phyloP scores from a whole-genome alignment of 1,139 yeast genomes.

The Debaryomyces fabryi region DNA sequence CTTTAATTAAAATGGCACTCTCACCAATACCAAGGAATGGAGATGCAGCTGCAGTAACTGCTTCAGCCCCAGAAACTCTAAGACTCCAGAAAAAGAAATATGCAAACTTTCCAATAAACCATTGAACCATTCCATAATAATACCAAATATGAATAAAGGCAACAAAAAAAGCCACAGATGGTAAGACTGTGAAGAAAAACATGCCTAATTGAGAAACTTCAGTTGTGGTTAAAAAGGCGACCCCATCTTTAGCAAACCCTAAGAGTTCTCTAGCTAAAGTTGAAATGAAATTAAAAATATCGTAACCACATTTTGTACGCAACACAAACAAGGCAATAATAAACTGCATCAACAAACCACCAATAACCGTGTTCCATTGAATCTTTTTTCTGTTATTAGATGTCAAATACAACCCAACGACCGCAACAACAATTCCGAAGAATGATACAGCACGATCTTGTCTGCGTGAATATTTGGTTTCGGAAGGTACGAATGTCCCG shows the following conservation, averaged over 20 bases:
- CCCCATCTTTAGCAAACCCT: slow-evolving; percentile 65
- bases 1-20: slow-evolving; percentile 64
- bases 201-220: slow-evolving; percentile 42
- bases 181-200: slow-evolving; percentile 64
- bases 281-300: slow-evolving; percentile 64
- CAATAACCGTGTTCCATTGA: slow-evolving; percentile 64
- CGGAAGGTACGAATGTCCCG: slow-evolving; percentile 60
- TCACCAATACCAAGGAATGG: slow-evolving; percentile 75
- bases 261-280: slow-evolving; percentile 60
- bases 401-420: slow-evolving; percentile 48
- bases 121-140: slow-evolving; percentile 63
- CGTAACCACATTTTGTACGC: slow-evolving; percentile 63
- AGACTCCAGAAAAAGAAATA: slow-evolving; percentile 64
- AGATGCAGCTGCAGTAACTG: slow-evolving; percentile 69
- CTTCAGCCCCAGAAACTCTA: slow-evolving; percentile 66
- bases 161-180: slow-evolving; percentile 66
- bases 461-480: slow-evolving; percentile 50
- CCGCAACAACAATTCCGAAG: slow-evolving; percentile 56
- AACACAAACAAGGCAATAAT: slow-evolving; percentile 64
- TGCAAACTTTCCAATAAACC: slow-evolving; percentile 64
- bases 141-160: slow-evolving; percentile 65
- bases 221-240: slow-evolving; percentile 56
- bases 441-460: slow-evolving; percentile 63
- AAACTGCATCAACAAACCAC: slow-evolving; percentile 65
- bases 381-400: slow-evolving; percentile 50